These are phyloP conservation scores for Phytophthora cactorum DNA, from an alignment of 352 stramenopile genomes.

Conservation along the genomic window DNA sequence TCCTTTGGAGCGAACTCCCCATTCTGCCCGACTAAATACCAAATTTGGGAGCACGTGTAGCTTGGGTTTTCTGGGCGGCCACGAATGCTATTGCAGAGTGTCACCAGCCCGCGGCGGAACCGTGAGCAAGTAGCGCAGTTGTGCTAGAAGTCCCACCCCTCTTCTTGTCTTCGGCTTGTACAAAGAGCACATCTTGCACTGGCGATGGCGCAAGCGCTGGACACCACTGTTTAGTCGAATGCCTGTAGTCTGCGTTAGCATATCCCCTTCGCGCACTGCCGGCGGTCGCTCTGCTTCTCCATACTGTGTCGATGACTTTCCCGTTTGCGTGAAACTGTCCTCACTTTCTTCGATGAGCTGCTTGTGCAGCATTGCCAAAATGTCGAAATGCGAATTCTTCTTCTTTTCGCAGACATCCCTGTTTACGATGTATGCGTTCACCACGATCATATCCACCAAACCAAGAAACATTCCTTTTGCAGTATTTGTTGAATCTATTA, in stretches of 20 bases:
- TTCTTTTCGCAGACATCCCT: constrained; percentile 4
- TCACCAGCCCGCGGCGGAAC: neutral
- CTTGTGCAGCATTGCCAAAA: neutral
- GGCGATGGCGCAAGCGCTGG: neutral
- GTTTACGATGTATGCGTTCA: constrained; percentile 9
- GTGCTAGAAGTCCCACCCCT: neutral
- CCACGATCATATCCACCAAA: constrained; percentile 2
- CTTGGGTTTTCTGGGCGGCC: neutral
- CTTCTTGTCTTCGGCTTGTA: constrained; percentile 17
- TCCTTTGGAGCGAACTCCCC: constrained; percentile 6
- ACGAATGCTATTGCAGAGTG: constrained; percentile 5
- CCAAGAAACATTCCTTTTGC: constrained; percentile 9
- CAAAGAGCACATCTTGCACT: constrained; percentile 1
- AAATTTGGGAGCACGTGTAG: constrained; percentile 23
- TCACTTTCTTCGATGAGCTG: neutral
- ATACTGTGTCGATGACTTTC: neutral
- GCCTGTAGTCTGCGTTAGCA: neutral
- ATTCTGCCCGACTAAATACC: too few species aligned
- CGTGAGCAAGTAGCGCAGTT: constrained; percentile 4
- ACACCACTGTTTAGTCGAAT: neutral
- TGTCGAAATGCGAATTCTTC: neutral
- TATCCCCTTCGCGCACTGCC: neutral
- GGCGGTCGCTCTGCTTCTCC: neutral
- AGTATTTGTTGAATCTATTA: constrained; percentile 10
- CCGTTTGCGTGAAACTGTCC: neutral